Percentiles rank a stretch among this genome's conserved stretches.
Evolutionary conservation across 768 basidiomycete genomes (phyloP).

Genomic region (Filobasidium wieringae): DNA sequence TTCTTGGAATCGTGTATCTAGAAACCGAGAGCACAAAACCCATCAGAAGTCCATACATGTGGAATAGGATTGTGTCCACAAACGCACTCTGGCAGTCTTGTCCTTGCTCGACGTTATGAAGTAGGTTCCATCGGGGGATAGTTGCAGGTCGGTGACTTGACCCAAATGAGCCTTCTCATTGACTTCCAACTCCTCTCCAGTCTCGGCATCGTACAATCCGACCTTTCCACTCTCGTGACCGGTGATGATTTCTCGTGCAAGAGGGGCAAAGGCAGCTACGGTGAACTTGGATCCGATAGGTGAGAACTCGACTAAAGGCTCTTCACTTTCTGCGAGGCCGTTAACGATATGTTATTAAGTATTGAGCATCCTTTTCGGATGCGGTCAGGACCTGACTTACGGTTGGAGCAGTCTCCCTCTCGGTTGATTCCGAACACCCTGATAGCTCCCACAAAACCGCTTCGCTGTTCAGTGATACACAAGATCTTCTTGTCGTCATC

Average conservation of each 20-base stretch:
- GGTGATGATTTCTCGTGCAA: constrained; percentile 67
- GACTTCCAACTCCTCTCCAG: constrained; percentile 66
- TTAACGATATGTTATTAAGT: neutral
- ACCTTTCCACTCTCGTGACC: constrained; percentile 96
- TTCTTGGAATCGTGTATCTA: constrained; percentile 82
- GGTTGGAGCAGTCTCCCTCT: constrained; percentile 65
- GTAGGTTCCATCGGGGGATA: constrained; percentile 79
- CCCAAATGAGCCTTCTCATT: constrained; percentile 72
- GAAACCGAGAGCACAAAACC: too few relatives aligned
- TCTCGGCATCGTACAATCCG: constrained; percentile 75
- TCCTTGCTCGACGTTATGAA: constrained; percentile 96
- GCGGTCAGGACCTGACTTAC: constrained; percentile 45
- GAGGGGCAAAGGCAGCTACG: constrained; percentile 78
- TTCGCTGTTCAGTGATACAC: constrained; percentile 92
- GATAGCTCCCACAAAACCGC: constrained; percentile 83
- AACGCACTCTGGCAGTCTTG: constrained; percentile 85
- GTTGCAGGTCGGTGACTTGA: constrained; percentile 74
- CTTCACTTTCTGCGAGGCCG: constrained; percentile 57
- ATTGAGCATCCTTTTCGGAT: neutral
- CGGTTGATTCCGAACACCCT: constrained; percentile 78
- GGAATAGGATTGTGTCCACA: too few relatives aligned
- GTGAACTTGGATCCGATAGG: constrained; percentile 93
- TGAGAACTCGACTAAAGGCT: constrained; percentile 67
- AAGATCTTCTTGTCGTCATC: constrained; percentile 52
- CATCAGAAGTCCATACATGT: too few relatives aligned